These are phyloP conservation scores for Trichoderma sp. DNA, from an alignment of 2,329 filamentous ascomycete genomes.

Conservation along the genomic window DNA sequence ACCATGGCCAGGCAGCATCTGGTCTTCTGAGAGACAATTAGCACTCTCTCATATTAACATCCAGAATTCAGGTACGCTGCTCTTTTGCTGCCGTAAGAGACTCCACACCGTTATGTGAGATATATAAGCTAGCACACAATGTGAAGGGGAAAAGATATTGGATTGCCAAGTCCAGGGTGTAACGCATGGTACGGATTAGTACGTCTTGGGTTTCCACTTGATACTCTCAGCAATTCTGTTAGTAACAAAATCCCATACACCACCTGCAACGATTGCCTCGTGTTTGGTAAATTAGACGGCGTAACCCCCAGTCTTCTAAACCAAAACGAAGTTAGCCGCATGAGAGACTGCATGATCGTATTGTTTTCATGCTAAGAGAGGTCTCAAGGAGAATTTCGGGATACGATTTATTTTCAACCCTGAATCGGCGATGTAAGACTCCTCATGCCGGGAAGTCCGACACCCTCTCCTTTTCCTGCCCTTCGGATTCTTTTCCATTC, in stretches of 20 bases:
- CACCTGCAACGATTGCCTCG: neutral
- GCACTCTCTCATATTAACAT: neutral
- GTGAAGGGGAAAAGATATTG: neutral
- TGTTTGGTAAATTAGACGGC: neutral
- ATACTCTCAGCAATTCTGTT: neutral
- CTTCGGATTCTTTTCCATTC: neutral
- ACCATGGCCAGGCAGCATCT: neutral
- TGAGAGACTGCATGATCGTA: neutral
- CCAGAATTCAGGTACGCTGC: neutral
- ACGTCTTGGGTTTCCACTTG: neutral
- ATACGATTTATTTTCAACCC: neutral
- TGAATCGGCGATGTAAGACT: neutral
- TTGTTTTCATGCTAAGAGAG: neutral
- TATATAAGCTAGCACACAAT: neutral
- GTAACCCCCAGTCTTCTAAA: neutral
- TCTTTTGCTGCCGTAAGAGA: neutral
- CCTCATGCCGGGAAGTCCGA: neutral
- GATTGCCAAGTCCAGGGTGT: neutral
- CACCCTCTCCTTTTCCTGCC: neutral
- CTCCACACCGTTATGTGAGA: neutral
- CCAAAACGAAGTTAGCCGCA: neutral
- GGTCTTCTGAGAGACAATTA: neutral
- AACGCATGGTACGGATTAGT: neutral
- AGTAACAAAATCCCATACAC: neutral
- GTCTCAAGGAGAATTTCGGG: neutral